These are phyloP conservation scores for Blastocystis sp. DNA, from an alignment of 352 stramenopile species.

Conservation along the genomic window DNA sequence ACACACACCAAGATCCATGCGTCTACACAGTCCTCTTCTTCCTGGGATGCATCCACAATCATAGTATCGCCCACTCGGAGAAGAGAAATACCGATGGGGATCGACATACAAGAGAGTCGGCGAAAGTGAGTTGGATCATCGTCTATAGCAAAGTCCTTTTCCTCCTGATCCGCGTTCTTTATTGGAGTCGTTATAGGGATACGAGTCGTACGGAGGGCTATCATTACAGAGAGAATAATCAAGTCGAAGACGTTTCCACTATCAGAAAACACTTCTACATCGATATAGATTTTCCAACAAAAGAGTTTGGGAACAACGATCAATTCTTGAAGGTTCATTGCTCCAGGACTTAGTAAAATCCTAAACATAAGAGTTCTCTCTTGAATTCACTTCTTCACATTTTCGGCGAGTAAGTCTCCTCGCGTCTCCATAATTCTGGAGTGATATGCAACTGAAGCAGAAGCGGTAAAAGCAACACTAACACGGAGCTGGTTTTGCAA, in stretches of 20 bases:
- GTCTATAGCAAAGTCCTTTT: slow-evolving; percentile 47
- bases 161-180: slow-evolving; percentile 31
- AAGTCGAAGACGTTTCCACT: slow-evolving; percentile 27
- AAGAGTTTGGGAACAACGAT: background rate
- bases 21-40: slow-evolving; percentile 23
- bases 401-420: slow-evolving; percentile 28
- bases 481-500: background rate
- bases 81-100: slow-evolving; percentile 19
- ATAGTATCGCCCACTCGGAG: background rate
- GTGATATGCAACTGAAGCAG: background rate
- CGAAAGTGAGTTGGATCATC: slow-evolving; percentile 47
- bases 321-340: background rate
- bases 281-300: slow-evolving; percentile 13
- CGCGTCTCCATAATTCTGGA: background rate
- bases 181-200: slow-evolving; percentile 11
- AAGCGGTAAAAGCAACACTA: background rate
- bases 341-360: background rate
- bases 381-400: background rate
- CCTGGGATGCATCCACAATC: slow-evolving; percentile 5
- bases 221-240: background rate
- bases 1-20: background rate
- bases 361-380: background rate
- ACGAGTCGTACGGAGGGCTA: background rate
- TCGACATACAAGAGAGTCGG: background rate
- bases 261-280: slow-evolving; percentile 19